Conservation (phyloP, 2,329 filamentous ascomycete species). For the Colletotrichum echinochloae region DNA sequence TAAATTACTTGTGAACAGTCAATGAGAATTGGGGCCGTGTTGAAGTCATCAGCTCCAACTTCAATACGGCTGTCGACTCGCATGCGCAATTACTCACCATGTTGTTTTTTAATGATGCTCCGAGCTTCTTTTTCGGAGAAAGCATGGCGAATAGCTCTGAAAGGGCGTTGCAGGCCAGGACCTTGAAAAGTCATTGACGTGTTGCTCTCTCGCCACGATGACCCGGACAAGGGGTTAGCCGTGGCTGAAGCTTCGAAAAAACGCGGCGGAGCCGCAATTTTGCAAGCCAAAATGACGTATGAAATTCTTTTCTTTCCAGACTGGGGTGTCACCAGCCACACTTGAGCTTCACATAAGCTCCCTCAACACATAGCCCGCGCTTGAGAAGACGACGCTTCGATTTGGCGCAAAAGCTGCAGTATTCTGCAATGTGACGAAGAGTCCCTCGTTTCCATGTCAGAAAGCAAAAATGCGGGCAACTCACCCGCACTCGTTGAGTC, state of each 20-base stretch:
- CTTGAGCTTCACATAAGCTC: slow-evolving; percentile 11
- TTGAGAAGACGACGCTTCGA: not conserved
- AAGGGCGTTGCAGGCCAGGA: not conserved
- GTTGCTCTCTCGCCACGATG: slow-evolving; percentile 18
- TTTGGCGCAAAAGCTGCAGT: not conserved
- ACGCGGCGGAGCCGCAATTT: slow-evolving; percentile 34
- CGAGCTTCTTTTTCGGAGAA: not conserved
- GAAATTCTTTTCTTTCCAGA: slow-evolving; percentile 17
- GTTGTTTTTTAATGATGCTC: not conserved
- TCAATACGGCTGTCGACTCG: not conserved
- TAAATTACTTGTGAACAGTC: not conserved
- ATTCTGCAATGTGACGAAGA: slow-evolving; percentile 33
- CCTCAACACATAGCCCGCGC: not conserved
- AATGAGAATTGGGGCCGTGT: too few species aligned
- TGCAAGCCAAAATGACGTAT: slow-evolving; percentile 35
- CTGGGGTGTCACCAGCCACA: slow-evolving; percentile 31
- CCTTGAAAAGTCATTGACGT: not conserved
- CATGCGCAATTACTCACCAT: not conserved
- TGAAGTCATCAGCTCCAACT: not conserved
- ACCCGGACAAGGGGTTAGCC: slow-evolving; percentile 9
- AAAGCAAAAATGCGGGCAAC: slow-evolving; percentile 67
- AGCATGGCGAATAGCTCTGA: not conserved
- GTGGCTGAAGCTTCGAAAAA: slow-evolving; percentile 34
- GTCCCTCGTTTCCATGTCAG: slow-evolving; percentile 57
- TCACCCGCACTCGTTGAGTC: slow-evolving; percentile 87